phyloP scores from a whole-genome alignment of 257 asterid genomes.

The Euphrasia confusa region DNA sequence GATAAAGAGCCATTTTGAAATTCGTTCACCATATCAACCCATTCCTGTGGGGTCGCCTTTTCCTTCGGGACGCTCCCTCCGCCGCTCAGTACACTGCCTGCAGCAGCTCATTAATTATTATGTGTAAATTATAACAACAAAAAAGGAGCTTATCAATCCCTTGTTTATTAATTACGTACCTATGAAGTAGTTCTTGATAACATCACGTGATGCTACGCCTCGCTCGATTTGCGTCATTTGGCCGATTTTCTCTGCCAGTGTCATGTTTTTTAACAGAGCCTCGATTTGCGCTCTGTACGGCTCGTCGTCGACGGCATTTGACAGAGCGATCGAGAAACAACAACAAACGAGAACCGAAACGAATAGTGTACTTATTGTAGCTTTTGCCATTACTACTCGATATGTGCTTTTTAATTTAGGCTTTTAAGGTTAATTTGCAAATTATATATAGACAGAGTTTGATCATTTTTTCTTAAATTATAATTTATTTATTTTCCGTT shows the following conservation, averaged over 20 bases:
- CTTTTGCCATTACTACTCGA: background rate
- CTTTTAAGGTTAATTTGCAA: no score
- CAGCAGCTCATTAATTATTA: background rate
- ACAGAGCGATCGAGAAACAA: background rate
- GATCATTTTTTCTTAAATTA: no score
- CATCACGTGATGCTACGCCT: background rate
- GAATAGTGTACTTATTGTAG: background rate
- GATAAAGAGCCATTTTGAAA: background rate
- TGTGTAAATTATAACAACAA: background rate
- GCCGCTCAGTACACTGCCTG: conserved; percentile 2
- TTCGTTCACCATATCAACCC: background rate
- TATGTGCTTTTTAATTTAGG: no score
- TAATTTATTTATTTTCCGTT: no score
- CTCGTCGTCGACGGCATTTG: background rate
- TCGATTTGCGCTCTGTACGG: background rate
- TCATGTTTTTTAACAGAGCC: background rate
- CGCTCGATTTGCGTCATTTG: conserved; percentile 6
- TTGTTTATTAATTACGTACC: background rate
- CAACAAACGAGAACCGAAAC: background rate
- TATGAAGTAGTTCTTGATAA: background rate
- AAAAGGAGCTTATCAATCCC: background rate
- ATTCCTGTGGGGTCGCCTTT: background rate
- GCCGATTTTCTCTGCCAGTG: background rate
- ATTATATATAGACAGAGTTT: no score
- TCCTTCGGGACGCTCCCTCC: background rate